Conservation (phyloP, 208 protist species). For the Leishmania aethiopica region DNA sequence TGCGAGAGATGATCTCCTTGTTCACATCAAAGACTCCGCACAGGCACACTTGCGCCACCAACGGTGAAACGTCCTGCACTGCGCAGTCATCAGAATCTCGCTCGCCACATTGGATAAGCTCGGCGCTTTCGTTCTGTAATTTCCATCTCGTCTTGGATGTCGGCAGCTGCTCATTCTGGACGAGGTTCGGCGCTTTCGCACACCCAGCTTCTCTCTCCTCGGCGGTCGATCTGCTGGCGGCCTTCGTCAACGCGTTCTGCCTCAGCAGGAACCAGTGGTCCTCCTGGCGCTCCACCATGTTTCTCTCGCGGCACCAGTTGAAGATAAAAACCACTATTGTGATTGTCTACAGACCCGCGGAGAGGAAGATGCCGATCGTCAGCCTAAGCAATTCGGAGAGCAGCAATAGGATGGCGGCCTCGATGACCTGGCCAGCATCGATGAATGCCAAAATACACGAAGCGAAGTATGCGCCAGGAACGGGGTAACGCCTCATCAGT, state of each 20-base stretch:
- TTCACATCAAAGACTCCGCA: conserved; percentile 31
- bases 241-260: neutral
- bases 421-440: conserved; percentile 32
- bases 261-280: conserved; percentile 21
- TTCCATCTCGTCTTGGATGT: neutral
- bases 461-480: conserved; percentile 31
- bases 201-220: neutral
- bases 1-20: conserved; percentile 28
- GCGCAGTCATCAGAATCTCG: neutral
- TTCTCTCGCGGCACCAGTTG: conserved; percentile 53
- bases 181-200: neutral
- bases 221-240: neutral
- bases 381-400: conserved; percentile 34
- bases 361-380: conserved; percentile 36
- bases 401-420: conserved; percentile 35
- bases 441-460: conserved; percentile 45
- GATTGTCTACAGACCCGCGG: conserved; percentile 29
- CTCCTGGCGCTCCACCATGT: conserved; percentile 27
- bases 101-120: conserved; percentile 12
- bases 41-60: conserved; percentile 8
- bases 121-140: neutral
- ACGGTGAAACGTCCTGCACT: neutral
- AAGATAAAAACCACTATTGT: conserved; percentile 39
- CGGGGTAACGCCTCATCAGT: conserved; percentile 33
- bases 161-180: neutral